phyloP scores from a whole-genome alignment of 2,329 filamentous ascomycete genomes.

The Pezicula neosporulosa region DNA sequence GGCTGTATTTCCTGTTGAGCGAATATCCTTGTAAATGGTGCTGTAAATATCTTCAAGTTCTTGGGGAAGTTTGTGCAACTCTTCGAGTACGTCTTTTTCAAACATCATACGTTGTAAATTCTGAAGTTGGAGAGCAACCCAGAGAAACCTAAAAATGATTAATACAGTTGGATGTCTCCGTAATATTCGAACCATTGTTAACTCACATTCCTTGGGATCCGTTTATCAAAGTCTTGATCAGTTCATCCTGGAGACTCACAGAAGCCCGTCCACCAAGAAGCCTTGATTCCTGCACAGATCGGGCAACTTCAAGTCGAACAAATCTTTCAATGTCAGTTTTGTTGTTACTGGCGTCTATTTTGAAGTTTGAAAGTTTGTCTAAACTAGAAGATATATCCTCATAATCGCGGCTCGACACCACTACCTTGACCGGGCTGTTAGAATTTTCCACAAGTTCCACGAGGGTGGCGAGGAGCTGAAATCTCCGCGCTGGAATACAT shows the following conservation, averaged over 20 bases:
- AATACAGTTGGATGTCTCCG: too few relatives aligned
- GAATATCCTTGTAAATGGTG: neutral
- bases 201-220: neutral
- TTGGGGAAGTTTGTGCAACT: conserved; percentile 1
- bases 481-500: conserved; percentile 3
- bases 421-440: conserved; percentile 5
- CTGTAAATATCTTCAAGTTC: conserved; percentile 1
- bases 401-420: conserved; percentile 10
- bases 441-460: conserved; percentile 6
- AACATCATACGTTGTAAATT: conserved; percentile 3
- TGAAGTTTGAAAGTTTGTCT: conserved; percentile 4
- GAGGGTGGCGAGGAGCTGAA: conserved; percentile 2
- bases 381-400: conserved; percentile 8
- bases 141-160: conserved; percentile 4
- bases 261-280: conserved; percentile 1
- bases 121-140: conserved; percentile 7
- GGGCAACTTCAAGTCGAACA: conserved; percentile 4
- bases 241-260: neutral
- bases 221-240: neutral
- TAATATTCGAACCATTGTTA: too few relatives aligned
- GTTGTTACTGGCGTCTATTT: conserved; percentile 1
- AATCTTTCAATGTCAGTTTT: conserved; percentile 2
- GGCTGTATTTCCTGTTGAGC: neutral
- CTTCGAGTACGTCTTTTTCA: conserved; percentile 1
- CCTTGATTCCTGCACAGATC: neutral